Percentiles rank a stretch among this genome's conserved stretches.
phyloP scores from a whole-genome alignment of 1,139 yeast genomes.

The Insectozyma bohioensis region DNA sequence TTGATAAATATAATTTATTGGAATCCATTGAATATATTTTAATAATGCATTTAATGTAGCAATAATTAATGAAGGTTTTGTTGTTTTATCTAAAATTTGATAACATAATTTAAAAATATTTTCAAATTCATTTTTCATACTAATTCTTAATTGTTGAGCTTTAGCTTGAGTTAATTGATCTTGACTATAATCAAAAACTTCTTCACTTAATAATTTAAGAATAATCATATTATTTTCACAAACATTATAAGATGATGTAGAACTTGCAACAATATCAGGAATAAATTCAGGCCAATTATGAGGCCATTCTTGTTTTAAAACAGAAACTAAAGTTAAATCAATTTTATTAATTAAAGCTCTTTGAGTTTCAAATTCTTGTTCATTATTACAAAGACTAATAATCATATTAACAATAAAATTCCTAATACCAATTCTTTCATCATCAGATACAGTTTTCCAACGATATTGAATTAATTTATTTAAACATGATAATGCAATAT shows the following conservation, averaged over 20 bases:
- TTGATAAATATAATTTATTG: conserved; percentile 83
- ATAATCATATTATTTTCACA: conserved; percentile 98
- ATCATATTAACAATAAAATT: conserved; percentile 91
- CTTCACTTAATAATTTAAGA: conserved; percentile 85
- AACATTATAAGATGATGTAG: conserved; percentile 83
- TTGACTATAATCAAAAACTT: conserved; percentile 90
- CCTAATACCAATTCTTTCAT: conserved; percentile 85
- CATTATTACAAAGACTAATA: conserved; percentile 86
- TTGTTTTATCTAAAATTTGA: conserved; percentile 87
- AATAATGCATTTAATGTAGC: conserved; percentile 84
- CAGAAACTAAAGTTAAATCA: conserved; percentile 89
- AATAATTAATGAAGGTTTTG: conserved; percentile 74
- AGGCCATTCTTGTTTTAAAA: conserved; percentile 98
- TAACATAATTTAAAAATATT: conserved; percentile 91
- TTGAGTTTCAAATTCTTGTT: conserved; percentile 69
- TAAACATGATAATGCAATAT: conserved; percentile 84
- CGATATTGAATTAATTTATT: conserved; percentile 87
- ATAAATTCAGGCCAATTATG: conserved; percentile 97
- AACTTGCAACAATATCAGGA: conserved; percentile 86
- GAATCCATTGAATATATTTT: conserved; percentile 93
- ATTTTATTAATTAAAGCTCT: conserved; percentile 88
- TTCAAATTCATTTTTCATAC: conserved; percentile 88
- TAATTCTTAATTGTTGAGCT: conserved; percentile 74
- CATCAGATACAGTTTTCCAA: conserved; percentile 90
- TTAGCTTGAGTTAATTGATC: conserved; percentile 97